A percentile compares a stretch with the other conserved stretches of the same genome.
Conservation (phyloP, 2,329 filamentous ascomycete genomes). For the Trichoderma cornu-damae region DNA sequence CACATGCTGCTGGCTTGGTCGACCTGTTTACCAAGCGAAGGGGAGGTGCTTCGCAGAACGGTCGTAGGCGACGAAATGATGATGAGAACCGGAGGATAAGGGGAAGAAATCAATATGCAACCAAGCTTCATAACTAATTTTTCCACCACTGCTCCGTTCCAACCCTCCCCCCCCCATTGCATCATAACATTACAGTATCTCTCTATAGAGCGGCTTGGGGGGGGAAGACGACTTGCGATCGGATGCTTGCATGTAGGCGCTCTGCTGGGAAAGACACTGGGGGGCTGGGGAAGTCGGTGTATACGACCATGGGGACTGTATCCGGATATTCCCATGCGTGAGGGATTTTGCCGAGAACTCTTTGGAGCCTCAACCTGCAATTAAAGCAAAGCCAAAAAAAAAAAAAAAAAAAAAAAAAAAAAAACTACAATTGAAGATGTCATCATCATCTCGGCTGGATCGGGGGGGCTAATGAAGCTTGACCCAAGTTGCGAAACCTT, state of each 20-base stretch:
- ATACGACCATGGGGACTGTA: background rate
- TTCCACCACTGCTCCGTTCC: background rate
- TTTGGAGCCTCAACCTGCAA: too few species aligned
- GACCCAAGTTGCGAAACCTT: background rate
- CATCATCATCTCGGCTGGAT: background rate
- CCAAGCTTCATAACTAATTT: background rate
- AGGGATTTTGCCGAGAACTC: background rate
- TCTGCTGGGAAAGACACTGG: background rate
- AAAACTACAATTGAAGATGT: background rate
- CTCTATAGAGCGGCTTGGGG: background rate
- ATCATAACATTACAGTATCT: too few species aligned
- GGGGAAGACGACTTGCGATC: background rate
- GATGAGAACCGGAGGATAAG: background rate
- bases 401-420: too few species aligned
- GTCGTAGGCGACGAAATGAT: background rate
- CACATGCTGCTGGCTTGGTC: constrained; percentile 6
- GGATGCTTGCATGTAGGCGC: background rate
- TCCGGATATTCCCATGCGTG: background rate
- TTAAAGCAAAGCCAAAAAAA: too few species aligned
- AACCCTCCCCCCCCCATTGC: too few species aligned
- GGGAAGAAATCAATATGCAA: background rate
- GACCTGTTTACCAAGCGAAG: background rate
- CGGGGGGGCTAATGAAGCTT: background rate
- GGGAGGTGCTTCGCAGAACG: constrained; percentile 4
- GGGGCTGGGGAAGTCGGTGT: background rate